Base-by-base conservation (phyloP, 2,329 filamentous ascomycete species). In the Byssoonygena ceratinophila region DNA sequence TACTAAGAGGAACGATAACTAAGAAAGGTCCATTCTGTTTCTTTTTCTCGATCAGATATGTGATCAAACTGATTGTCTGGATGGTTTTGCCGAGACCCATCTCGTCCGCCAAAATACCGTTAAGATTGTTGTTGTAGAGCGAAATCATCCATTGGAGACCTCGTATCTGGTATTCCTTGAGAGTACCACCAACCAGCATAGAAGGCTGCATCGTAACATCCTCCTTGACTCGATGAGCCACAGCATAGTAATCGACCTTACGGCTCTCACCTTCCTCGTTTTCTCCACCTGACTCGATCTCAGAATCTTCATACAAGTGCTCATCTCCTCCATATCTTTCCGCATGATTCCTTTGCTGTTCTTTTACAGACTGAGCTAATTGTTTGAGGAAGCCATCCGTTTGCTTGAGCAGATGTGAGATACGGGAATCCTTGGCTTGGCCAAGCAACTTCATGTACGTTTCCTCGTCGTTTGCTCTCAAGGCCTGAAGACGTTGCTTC, bases 71-170 rank as follows among this genome's bases (percentile, higher is more conserved):
- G 71, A 98, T 98, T 41, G 92, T 97, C 71, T 98, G 92, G 61
- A 98, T 98, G 0, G 92, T 98, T 75, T 98, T 98, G 69, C 92
- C 92, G 59, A 98, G 87, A 83, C 92, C 92, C 92, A 98, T 98
- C 72, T 98, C 92, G 64, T 98, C 92, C 54, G 92, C 92, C 62
- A 98, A 76, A 59, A 98, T 97, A 79, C 92, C 92, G 68, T 98
- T 98, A 59, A 98, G 80, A 71, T 96, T 98, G 76, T 98, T 98
- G 82, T 98, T 98, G 79, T 97, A 98, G 12, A 98, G 78, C 12
- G 92, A 98, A 56, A 98, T 84, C 92, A 98, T 98, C 92, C 92
- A 98, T 69, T 98, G 91, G 45, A 98, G 75, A 78, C 92, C 92
- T 81, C 96, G 97, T 71, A 98, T 61, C 72, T 98, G 92, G 71